Conservation (phyloP, 257 asterid species). For the Nicotiana sylvestris region DNA sequence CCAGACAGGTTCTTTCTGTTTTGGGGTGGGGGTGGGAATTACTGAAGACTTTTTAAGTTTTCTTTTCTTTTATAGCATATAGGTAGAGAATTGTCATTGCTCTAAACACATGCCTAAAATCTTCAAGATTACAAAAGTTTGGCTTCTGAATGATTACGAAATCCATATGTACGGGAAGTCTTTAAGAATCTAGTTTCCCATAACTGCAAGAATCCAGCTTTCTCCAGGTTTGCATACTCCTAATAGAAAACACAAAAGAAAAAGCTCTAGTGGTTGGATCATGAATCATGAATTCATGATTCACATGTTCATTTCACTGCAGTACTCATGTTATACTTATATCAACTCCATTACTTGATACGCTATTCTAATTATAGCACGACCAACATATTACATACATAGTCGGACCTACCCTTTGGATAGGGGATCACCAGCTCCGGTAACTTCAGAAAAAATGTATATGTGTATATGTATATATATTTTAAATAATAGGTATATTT, state of each 20-base stretch:
- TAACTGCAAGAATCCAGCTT: background rate
- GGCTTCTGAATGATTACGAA: background rate
- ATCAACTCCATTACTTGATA: too few relatives aligned
- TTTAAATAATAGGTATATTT: too few relatives aligned
- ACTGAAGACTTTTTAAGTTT: background rate
- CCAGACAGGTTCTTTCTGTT: background rate
- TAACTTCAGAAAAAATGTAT: too few relatives aligned
- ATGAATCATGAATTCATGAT: background rate
- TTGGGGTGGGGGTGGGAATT: background rate
- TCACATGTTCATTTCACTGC: background rate
- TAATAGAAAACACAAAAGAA: background rate
- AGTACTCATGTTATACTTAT: background rate
- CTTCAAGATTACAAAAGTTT: slow-evolving; percentile 5
- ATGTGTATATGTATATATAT: too few relatives aligned
- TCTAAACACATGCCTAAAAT: background rate
- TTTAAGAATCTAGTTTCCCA: background rate
- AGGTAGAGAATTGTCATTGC: background rate
- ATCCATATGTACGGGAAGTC: background rate
- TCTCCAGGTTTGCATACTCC: background rate
- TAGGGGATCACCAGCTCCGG: too few relatives aligned
- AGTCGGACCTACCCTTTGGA: too few relatives aligned
- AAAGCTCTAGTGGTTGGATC: rapidly evolving
- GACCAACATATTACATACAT: too few relatives aligned
- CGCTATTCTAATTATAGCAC: too few relatives aligned
- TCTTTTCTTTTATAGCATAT: background rate